Evolutionary conservation across 345 rosid species (phyloP).

Genomic region (Rhodamnia rubescens): DNA sequence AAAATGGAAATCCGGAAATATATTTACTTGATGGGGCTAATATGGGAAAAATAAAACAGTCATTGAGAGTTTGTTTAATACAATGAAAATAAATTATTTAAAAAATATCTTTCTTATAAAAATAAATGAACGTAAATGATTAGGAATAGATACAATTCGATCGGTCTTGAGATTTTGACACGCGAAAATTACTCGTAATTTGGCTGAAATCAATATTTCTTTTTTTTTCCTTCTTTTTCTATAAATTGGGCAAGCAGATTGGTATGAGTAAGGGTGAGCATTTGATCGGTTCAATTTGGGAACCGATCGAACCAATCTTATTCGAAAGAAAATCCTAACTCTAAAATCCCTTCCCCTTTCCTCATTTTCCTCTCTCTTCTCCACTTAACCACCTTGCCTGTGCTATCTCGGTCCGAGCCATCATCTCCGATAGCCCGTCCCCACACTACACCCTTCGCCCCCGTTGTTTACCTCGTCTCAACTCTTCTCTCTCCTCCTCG

Average conservation of each 20-base stretch:
- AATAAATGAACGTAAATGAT: too few relatives aligned
- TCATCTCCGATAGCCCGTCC: neutral
- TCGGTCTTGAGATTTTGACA: neutral
- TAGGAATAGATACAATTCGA: too few relatives aligned
- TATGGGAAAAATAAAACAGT: neutral
- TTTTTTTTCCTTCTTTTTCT: too few relatives aligned
- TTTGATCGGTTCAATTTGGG: accelerated
- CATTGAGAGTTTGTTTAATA: too few relatives aligned
- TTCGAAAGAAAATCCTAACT: neutral
- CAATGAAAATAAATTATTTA: too few relatives aligned
- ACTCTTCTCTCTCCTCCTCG: neutral
- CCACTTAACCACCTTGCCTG: too few relatives aligned
- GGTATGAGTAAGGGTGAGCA: accelerated
- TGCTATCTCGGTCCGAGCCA: neutral
- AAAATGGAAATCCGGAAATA: neutral
- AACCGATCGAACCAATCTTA: accelerated
- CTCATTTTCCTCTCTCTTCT: too few relatives aligned
- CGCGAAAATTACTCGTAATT: neutral
- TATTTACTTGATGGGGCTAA: neutral
- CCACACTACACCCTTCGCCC: neutral
- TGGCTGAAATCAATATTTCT: accelerated
- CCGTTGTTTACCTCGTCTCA: neutral
- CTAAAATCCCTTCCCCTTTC: too few relatives aligned
- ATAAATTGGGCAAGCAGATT: accelerated
- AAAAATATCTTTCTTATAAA: too few relatives aligned